Evolutionary conservation across 345 rosid species (phyloP).

Genomic region (Ricinus communis): DNA sequence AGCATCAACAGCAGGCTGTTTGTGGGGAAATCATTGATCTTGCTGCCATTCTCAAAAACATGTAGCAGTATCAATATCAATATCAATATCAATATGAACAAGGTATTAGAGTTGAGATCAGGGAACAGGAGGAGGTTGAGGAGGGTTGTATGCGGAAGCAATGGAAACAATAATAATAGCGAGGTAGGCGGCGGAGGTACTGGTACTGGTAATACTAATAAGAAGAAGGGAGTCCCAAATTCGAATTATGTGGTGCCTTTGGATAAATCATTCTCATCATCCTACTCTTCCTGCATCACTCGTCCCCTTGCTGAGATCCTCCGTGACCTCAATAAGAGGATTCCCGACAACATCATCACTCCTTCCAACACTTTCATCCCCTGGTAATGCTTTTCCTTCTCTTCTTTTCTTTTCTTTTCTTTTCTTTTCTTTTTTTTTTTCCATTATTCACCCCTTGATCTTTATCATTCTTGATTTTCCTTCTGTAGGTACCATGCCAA

Average conservation of each 20-base stretch:
- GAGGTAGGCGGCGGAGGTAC: slow-evolving; percentile 27
- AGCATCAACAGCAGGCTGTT: not conserved
- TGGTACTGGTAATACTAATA: slow-evolving; percentile 34
- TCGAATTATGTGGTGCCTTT: slow-evolving; percentile 93
- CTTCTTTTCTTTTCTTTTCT: not conserved
- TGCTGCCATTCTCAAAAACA: slow-evolving; percentile 1
- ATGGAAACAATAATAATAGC: slow-evolving; percentile 20
- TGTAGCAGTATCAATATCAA: no score
- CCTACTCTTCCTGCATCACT: slow-evolving; percentile 69
- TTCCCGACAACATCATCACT: slow-evolving; percentile 81
- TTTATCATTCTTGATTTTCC: not conserved
- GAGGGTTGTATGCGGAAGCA: slow-evolving; percentile 24
- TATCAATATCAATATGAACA: no score
- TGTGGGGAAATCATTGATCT: slow-evolving; percentile 3
- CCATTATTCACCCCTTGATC: slow-evolving; percentile 1
- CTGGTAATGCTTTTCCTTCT: slow-evolving; percentile 46
- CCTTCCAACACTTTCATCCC: slow-evolving; percentile 56
- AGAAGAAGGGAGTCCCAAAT: slow-evolving; percentile 66
- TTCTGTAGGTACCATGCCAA: slow-evolving; percentile 85
- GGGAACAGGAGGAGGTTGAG: not conserved
- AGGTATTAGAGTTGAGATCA: not conserved
- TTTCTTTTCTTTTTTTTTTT: not conserved
- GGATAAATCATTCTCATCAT: slow-evolving; percentile 60
- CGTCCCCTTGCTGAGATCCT: slow-evolving; percentile 94
- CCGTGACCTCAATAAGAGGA: slow-evolving; percentile 92